Conservation (phyloP, 495 filamentous ascomycete species). For the Stereocaulon alpinum region DNA sequence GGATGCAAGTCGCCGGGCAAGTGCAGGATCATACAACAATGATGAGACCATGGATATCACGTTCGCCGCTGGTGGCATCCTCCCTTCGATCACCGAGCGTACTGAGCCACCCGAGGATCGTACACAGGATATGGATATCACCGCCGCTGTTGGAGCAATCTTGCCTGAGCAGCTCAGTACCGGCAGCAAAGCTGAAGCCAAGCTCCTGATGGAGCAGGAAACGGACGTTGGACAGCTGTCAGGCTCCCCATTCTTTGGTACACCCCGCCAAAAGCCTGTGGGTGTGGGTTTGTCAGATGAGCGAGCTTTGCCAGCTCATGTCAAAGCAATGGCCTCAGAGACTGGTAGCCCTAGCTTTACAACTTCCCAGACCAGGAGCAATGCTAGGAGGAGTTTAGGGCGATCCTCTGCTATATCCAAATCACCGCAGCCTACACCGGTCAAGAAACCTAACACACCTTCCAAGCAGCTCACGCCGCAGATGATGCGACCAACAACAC, state of each 20-base stretch:
- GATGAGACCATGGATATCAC: conserved; percentile 63
- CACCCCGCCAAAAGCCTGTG: conserved; percentile 18
- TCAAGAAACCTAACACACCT: conserved; percentile 40
- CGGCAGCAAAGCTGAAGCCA: conserved; percentile 39
- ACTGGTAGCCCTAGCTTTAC: conserved; percentile 50
- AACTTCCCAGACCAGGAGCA: conserved; percentile 41
- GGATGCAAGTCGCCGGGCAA: conserved; percentile 8
- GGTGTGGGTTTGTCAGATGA: conserved; percentile 19
- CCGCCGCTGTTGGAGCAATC: conserved; percentile 47
- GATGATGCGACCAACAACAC: conserved; percentile 39
- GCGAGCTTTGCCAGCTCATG: conserved; percentile 16
- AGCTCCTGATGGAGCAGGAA: conserved; percentile 50
- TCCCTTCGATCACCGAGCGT: conserved; percentile 32
- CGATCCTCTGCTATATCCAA: conserved; percentile 37
- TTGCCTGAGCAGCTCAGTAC: conserved; percentile 34
- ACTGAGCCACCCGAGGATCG: conserved; percentile 35
- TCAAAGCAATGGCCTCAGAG: conserved; percentile 39
- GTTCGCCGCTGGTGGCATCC: conserved; percentile 57
- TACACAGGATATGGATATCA: conserved; percentile 51
- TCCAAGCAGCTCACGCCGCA: conserved; percentile 44
- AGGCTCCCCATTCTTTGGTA: conserved; percentile 45
- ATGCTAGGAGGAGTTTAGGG: conserved; percentile 40
- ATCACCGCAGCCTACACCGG: conserved; percentile 29
- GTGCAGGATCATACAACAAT: conserved; percentile 18
- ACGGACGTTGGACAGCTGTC: conserved; percentile 42